Conservation (phyloP, 768 basidiomycete species). For the Collybia sp. region DNA sequence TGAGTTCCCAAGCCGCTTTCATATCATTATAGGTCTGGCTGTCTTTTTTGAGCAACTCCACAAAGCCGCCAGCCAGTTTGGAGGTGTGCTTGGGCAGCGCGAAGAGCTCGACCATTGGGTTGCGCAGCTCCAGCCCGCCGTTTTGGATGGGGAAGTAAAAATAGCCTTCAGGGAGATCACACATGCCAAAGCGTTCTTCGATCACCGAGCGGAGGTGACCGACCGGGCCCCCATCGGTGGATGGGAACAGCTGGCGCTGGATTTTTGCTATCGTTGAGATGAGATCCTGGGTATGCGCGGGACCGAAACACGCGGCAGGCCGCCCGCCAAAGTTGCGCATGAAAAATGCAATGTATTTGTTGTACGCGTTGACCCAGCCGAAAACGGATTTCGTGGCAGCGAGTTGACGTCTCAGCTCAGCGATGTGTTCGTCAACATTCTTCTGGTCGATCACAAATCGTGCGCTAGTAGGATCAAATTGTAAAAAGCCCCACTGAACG, state of each 20-base stretch:
- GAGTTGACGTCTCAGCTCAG: slow-evolving; percentile 25
- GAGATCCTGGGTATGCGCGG: slow-evolving; percentile 18
- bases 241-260: slow-evolving; percentile 20
- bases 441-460: slow-evolving; percentile 25
- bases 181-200: slow-evolving; percentile 20
- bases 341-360: slow-evolving; percentile 28
- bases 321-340: slow-evolving; percentile 24
- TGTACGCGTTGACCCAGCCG: slow-evolving; percentile 27
- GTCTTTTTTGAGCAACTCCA: slow-evolving; percentile 19
- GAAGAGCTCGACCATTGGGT: slow-evolving; percentile 32
- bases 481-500: slow-evolving; percentile 36
- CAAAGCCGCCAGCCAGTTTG: slow-evolving; percentile 8
- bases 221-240: slow-evolving; percentile 13
- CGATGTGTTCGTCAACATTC: slow-evolving; percentile 22
- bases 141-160: slow-evolving; percentile 21
- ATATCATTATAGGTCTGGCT: slow-evolving; percentile 12
- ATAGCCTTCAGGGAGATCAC: slow-evolving; percentile 22
- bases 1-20: slow-evolving; percentile 20
- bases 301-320: slow-evolving; percentile 22
- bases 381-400: slow-evolving; percentile 23
- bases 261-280: slow-evolving; percentile 22
- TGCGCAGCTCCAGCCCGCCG: slow-evolving; percentile 24
- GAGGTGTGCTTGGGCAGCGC: slow-evolving; percentile 15
- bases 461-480: slow-evolving; percentile 8
- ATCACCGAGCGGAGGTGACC: slow-evolving; percentile 20